Percentiles rank a stretch among this genome's conserved stretches.
Evolutionary conservation across 2,329 filamentous ascomycete species (phyloP).

Genomic region (Pseudogymnoascus sp.): DNA sequence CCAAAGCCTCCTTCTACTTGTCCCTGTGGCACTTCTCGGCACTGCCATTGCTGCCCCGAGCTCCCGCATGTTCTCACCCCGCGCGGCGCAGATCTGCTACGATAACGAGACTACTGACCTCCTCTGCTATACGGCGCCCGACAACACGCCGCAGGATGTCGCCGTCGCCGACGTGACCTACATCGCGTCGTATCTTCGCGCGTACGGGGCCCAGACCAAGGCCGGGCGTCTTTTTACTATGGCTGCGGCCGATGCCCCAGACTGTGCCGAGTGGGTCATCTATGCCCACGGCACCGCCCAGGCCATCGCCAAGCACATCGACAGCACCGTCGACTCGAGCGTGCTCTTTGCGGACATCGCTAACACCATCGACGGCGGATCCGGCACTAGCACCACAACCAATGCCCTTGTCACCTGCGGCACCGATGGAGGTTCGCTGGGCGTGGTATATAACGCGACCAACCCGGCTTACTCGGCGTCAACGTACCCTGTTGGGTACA

Average conservation of each 20-base stretch:
- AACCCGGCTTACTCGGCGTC: conserved; percentile 14
- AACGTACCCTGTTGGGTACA: background rate
- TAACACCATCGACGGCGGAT: conserved; percentile 19
- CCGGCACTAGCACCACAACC: conserved; percentile 12
- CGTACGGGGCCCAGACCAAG: conserved; percentile 13
- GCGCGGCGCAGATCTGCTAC: background rate
- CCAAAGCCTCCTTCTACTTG: background rate
- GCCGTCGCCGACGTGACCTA: conserved; percentile 11
- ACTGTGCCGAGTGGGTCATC: conserved; percentile 20
- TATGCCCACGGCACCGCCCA: conserved; percentile 10
- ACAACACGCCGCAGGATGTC: conserved; percentile 12
- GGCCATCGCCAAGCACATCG: conserved; percentile 16
- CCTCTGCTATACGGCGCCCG: conserved; percentile 12
- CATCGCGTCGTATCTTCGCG: conserved; percentile 16
- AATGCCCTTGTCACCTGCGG: conserved; percentile 24
- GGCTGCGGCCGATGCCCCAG: conserved; percentile 11
- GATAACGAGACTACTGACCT: background rate
- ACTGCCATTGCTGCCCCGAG: background rate
- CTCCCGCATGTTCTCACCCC: background rate
- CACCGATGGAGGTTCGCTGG: conserved; percentile 20
- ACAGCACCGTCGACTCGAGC: conserved; percentile 12
- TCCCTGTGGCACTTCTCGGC: background rate
- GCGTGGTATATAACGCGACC: conserved; percentile 15
- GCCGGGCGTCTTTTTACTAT: conserved; percentile 14
- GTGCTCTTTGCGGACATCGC: conserved; percentile 11